Percentiles rank a stretch among this genome's conserved stretches.
phyloP scores from a whole-genome alignment of 2,329 filamentous ascomycete species.

The Xylaria sp. region DNA sequence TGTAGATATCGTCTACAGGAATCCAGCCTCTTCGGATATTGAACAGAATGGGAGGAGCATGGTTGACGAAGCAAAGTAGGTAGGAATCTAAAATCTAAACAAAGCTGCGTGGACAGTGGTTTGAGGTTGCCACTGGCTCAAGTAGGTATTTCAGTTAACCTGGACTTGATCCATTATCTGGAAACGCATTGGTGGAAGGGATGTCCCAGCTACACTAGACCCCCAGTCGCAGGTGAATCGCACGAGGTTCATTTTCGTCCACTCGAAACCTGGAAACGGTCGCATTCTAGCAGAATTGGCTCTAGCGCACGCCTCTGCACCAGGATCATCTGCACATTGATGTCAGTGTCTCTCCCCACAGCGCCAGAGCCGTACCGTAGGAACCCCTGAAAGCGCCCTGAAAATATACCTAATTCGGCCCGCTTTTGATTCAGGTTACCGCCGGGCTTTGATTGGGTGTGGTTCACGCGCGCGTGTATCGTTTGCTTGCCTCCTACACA shows the following conservation, averaged over 20 bases:
- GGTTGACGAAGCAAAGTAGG: background rate
- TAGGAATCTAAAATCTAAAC: background rate
- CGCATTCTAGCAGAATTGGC: background rate
- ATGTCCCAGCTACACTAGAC: no score
- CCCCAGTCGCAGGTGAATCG: background rate
- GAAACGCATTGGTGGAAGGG: background rate
- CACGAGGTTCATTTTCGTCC: constrained; percentile 17
- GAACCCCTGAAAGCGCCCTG: constrained; percentile 17
- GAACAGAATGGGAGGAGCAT: constrained; percentile 8
- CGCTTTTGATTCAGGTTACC: constrained; percentile 22
- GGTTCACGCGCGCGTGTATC: constrained; percentile 25
- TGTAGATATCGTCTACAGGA: constrained; percentile 6
- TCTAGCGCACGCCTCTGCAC: constrained; percentile 2
- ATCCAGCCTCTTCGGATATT: constrained; percentile 1
- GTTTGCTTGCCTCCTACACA: background rate
- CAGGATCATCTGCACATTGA: constrained; percentile 21
- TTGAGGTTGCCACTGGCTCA: no score
- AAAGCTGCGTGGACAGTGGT: no score
- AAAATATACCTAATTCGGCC: constrained; percentile 4
- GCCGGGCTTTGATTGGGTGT: constrained; percentile 20
- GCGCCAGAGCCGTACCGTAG: background rate
- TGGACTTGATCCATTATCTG: background rate
- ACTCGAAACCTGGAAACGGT: constrained; percentile 17
- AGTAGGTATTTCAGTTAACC: background rate
- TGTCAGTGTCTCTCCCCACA: constrained; percentile 22